These are phyloP conservation scores for Aspergillus vadensis DNA, from an alignment of 2,329 filamentous ascomycete species.

Conservation along the genomic window DNA sequence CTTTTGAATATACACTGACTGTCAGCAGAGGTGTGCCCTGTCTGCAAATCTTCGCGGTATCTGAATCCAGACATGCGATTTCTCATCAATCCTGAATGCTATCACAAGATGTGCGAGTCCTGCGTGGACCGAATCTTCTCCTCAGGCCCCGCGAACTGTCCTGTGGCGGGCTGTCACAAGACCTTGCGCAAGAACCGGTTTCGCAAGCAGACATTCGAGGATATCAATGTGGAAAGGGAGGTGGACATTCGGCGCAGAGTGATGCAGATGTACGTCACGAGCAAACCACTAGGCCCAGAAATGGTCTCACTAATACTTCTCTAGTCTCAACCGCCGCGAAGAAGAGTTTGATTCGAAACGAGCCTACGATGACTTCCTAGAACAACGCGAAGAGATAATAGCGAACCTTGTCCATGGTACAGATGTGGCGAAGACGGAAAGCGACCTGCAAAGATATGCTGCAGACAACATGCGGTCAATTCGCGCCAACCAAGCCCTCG, in stretches of 20 bases:
- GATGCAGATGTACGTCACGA: slow-evolving; percentile 54
- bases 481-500: slow-evolving; percentile 51
- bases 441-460: slow-evolving; percentile 68
- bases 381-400: slow-evolving; percentile 86
- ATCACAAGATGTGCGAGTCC: slow-evolving; percentile 97
- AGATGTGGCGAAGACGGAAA: slow-evolving; percentile 66
- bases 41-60: slow-evolving; percentile 96
- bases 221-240: slow-evolving; percentile 85
- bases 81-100: slow-evolving; percentile 96
- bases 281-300: background rate
- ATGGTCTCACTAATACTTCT: slow-evolving; percentile 10
- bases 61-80: slow-evolving; percentile 93
- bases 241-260: slow-evolving; percentile 87
- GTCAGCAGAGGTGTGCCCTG: slow-evolving; percentile 77
- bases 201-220: slow-evolving; percentile 83
- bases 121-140: slow-evolving; percentile 95
- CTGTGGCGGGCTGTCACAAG: slow-evolving; percentile 82
- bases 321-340: slow-evolving; percentile 82
- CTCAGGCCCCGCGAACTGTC: slow-evolving; percentile 86
- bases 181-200: slow-evolving; percentile 85
- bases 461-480: slow-evolving; percentile 67
- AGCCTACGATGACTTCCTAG: slow-evolving; percentile 91
- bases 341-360: slow-evolving; percentile 85
- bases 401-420: slow-evolving; percentile 79
- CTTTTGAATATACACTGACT: slow-evolving; percentile 12